Evolutionary conservation across 2,329 filamentous ascomycete species (phyloP).

Genomic region (Trichoderma koningii): DNA sequence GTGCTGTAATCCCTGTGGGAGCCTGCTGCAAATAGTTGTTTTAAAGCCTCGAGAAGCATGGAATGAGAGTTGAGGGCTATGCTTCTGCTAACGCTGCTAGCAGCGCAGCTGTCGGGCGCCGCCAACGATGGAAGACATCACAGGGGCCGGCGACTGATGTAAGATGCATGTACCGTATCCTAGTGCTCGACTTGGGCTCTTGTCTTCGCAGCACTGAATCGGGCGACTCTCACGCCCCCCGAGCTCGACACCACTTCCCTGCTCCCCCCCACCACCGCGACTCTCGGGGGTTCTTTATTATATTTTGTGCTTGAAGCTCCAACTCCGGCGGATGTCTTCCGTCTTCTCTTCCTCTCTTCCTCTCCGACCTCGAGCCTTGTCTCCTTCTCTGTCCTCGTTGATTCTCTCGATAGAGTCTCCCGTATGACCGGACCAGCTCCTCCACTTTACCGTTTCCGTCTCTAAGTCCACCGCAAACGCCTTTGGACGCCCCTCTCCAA

Average conservation of each 20-base stretch:
- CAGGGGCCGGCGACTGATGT: no score
- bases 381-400: neutral
- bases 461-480: slow-evolving; percentile 1
- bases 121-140: no score
- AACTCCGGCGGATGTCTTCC: slow-evolving; percentile 4
- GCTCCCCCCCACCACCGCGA: slow-evolving; percentile 22
- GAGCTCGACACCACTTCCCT: slow-evolving; percentile 13
- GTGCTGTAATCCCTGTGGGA: no score
- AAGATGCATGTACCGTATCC: no score
- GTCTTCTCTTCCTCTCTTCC: slow-evolving; percentile 2
- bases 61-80: no score
- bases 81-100: no score
- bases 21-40: no score
- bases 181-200: no score
- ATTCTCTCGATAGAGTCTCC: neutral
- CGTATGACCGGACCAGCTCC: neutral
- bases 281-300: slow-evolving; percentile 16
- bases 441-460: neutral
- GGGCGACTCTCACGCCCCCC: slow-evolving; percentile 1
- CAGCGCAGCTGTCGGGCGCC: no score
- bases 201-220: neutral
- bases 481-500: slow-evolving; percentile 12
- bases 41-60: no score
- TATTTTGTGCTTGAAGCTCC: slow-evolving; percentile 13
- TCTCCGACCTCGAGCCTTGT: neutral